Percentiles rank a stretch among this genome's conserved stretches.
Conservation (phyloP, 1,139 yeast genomes). For the Zygotorulaspora mrakii region DNA sequence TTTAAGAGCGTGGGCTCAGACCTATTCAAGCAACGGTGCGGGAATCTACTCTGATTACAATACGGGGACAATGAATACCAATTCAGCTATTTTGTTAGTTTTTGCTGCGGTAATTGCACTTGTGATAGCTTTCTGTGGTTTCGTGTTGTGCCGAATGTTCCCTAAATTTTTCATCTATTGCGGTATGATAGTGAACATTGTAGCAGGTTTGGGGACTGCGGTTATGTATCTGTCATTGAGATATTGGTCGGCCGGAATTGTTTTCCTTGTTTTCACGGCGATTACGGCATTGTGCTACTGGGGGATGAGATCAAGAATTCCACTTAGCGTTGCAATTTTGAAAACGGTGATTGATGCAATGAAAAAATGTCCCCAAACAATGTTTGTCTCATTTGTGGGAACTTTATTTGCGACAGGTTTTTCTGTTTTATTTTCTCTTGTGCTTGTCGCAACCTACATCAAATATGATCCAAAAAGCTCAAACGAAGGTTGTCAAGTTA, state of each 20-base stretch:
- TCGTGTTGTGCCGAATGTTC: conserved; percentile 57
- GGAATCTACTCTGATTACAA: conserved; percentile 57
- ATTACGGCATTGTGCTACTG: conserved; percentile 71
- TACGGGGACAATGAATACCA: conserved; percentile 63
- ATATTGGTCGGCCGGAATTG: conserved; percentile 77
- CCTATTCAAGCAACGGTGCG: conserved; percentile 56
- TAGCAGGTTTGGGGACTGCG: conserved; percentile 71
- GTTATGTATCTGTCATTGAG: conserved; percentile 61
- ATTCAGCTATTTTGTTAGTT: conserved; percentile 66
- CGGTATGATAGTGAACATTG: conserved; percentile 64
- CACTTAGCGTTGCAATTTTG: conserved; percentile 70
- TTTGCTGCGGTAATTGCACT: conserved; percentile 63
- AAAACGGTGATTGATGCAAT: conserved; percentile 73
- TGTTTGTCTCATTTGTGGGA: conserved; percentile 62
- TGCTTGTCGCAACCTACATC: conserved; percentile 71
- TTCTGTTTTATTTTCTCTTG: conserved; percentile 60
- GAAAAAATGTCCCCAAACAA: conserved; percentile 64
- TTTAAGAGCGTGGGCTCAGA: conserved; percentile 56
- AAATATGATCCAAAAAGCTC: conserved; percentile 54
- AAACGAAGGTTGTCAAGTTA: conserved; percentile 47
- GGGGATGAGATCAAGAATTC: conserved; percentile 65
- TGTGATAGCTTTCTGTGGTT: conserved; percentile 53
- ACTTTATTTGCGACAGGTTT: conserved; percentile 62
- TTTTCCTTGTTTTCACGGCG: conserved; percentile 60
- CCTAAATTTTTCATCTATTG: conserved; percentile 67